phyloP scores from a whole-genome alignment of 2,329 filamentous ascomycete species.

The Pseudocercospora cruenta region DNA sequence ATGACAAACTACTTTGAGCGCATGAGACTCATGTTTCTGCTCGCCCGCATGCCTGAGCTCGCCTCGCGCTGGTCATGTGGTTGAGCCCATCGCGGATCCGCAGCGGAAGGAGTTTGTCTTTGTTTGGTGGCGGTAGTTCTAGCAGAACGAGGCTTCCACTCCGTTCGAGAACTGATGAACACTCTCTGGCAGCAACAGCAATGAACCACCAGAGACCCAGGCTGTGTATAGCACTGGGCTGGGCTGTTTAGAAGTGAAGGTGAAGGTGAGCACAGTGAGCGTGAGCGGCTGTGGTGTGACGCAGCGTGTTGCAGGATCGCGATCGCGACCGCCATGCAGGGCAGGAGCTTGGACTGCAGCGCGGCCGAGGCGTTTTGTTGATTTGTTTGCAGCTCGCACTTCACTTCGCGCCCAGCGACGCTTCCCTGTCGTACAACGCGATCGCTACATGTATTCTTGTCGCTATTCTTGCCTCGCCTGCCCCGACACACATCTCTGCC shows the following conservation, averaged over 20 bases:
- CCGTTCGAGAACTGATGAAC: too few species aligned
- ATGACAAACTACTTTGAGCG: neutral
- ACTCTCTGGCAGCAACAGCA: too few species aligned
- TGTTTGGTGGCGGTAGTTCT: neutral
- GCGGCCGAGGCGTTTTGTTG: neutral
- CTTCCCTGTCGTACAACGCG: slow-evolving; percentile 4
- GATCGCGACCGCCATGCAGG: neutral
- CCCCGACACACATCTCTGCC: slow-evolving; percentile 1
- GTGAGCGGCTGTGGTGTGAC: neutral
- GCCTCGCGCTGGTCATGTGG: slow-evolving; percentile 6
- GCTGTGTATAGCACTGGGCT: too few species aligned
- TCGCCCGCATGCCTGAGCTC: slow-evolving; percentile 2
- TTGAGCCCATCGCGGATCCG: neutral
- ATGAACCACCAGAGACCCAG: too few species aligned
- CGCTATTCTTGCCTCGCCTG: neutral
- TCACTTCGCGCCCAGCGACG: neutral
- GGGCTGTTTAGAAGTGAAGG: neutral
- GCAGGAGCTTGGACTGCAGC: slow-evolving; percentile 1
- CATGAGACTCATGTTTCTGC: slow-evolving; percentile 5
- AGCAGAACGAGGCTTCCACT: neutral
- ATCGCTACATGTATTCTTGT: too few species aligned
- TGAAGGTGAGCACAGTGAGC: neutral
- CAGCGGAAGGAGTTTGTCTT: neutral
- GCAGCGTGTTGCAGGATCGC: neutral
- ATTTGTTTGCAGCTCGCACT: slow-evolving; percentile 1